These are phyloP conservation scores for Acanthamoeba healyi DNA, from an alignment of 208 protist genomes.

Conservation along the genomic window DNA sequence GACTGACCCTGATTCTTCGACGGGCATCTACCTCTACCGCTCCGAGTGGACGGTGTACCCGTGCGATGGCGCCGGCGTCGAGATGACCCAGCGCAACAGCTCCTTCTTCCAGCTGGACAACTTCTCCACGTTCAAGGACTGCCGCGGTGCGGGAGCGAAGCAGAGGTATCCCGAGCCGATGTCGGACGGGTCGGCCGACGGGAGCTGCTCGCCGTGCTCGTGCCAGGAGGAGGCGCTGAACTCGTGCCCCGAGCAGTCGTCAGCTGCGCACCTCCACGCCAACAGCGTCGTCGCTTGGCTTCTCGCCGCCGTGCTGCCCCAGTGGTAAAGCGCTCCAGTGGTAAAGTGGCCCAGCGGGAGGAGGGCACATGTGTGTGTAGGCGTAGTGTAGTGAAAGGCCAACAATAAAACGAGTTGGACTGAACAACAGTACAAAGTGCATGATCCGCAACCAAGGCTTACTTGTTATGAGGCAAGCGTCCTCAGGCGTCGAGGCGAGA, in stretches of 20 bases:
- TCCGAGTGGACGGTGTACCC: background rate
- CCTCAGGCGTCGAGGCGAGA: slow-evolving; percentile 10
- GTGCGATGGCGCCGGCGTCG: background rate
- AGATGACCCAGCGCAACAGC: background rate
- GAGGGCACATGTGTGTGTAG: too few relatives aligned
- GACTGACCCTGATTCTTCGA: background rate
- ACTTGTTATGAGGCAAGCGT: too few relatives aligned
- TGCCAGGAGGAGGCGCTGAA: background rate
- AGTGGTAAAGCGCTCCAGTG: too few relatives aligned
- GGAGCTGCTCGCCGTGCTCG: background rate
- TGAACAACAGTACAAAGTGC: too few relatives aligned
- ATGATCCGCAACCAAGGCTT: too few relatives aligned
- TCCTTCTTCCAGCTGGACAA: background rate
- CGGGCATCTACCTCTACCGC: background rate
- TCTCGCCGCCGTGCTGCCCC: too few relatives aligned
- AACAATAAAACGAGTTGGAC: too few relatives aligned
- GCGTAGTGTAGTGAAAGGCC: too few relatives aligned
- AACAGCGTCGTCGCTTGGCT: too few relatives aligned
- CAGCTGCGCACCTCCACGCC: too few relatives aligned
- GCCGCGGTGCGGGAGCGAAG: background rate
- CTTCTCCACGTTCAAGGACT: background rate
- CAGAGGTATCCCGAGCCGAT: background rate
- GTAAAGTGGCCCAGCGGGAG: too few relatives aligned
- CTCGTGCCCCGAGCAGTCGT: background rate
- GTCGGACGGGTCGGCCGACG: background rate